Evolutionary conservation across 495 filamentous ascomycete species (phyloP).

Genomic region (Pseudevernia furfuracea): DNA sequence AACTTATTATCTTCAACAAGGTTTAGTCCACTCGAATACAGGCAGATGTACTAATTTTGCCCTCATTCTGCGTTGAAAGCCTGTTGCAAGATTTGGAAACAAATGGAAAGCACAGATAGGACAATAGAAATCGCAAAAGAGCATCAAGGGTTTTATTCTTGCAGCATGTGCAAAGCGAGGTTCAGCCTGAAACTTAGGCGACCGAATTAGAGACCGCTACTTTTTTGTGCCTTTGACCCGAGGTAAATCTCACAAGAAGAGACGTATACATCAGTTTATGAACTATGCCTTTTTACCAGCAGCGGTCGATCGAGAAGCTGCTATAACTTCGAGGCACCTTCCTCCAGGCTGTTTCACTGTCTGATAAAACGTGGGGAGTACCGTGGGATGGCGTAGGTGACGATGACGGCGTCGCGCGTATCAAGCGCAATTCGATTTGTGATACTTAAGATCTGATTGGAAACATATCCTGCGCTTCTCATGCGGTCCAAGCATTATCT

Average conservation of each 20-base stretch:
- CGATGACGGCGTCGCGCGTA: not conserved
- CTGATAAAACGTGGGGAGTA: not conserved
- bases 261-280: not conserved
- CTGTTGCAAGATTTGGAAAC: too few species aligned
- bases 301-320: not conserved
- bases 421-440: not conserved
- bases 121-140: too few species aligned
- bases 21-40: too few species aligned
- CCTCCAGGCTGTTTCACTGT: not conserved
- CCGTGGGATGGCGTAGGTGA: not conserved
- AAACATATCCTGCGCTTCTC: not conserved
- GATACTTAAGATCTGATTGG: not conserved
- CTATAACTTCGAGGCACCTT: not conserved
- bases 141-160: too few species aligned
- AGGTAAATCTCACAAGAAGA: not conserved
- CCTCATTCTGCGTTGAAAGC: too few species aligned
- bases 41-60: too few species aligned
- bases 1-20: too few species aligned
- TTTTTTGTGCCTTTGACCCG: not conserved
- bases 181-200: not conserved
- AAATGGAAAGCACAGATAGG: too few species aligned
- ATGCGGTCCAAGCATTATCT: not conserved
- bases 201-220: not conserved
- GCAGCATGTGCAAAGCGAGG: not conserved
- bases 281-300: not conserved